Base-by-base conservation (phyloP, 345 rosid genomes). In the Camelina neglecta region DNA sequence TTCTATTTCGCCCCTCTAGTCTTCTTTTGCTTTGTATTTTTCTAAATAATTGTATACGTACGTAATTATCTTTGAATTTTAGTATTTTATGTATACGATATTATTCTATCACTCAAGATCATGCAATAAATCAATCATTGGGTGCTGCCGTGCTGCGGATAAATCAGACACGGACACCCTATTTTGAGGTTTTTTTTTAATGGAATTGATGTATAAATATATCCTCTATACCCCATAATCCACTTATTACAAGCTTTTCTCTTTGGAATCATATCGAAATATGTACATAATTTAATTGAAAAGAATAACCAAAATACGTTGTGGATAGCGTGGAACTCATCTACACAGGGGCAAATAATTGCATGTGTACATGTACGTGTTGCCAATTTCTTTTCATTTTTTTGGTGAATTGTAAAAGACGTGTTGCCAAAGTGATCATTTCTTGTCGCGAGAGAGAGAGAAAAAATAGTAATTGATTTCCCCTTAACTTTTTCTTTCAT, bases 321-420 rank as follows among this genome's bases (percentile, higher is more conserved):
- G 39, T 33, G 41, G 72, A 77, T 77, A 71, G 55, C 67, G 72
- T 71, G 26, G 49, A 64, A 56, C 62, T 71, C 76, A 51, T 39
- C 23, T 29, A 11, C 39, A 6, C 15, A 49, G 54, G 60, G 60
- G 47, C 80, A 71, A 57, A 77, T 77, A 71, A 77, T 77, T 77
- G 81, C 76, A 71, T 77, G 73, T 71, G 49, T 77, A 58, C 39
- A 77, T 77, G 76, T 65, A 77, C 81, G 81, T 71, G 81, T 77
- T 75, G 57, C 49, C 79, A 75, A 67, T 21, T 51, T 21, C 31
- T 21, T 51, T 9, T 51, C 29, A 4, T 49, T 16, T 49, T 49
- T 49, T 49, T 7, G 4, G 23, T 15, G 20, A 49, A 18, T 51
- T 21, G 57, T 51, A 4, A 57, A 57, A 57, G 61, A 75, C 79